phyloP scores from a whole-genome alignment of 176 grass and related monocot genomes.

The Secale cereale region DNA sequence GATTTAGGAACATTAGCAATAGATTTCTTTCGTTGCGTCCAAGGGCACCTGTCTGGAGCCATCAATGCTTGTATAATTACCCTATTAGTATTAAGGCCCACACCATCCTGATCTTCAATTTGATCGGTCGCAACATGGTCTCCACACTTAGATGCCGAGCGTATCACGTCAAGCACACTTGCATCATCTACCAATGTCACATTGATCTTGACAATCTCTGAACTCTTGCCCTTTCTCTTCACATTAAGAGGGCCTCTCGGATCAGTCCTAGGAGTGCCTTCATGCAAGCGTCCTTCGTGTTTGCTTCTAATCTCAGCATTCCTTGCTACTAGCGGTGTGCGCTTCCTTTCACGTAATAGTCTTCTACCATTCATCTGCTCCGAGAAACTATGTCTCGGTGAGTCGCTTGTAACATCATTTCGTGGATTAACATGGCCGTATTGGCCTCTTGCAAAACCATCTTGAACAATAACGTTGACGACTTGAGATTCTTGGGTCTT shows the following conservation, averaged over 20 bases:
- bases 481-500: conserved; percentile 11
- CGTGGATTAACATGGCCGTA: background rate
- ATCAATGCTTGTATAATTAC: conserved; percentile 49
- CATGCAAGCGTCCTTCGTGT: background rate
- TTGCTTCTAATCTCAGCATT: conserved; percentile 4
- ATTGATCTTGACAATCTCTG: background rate
- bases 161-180: background rate
- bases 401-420: conserved; percentile 7
- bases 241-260: background rate
- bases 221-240: conserved; percentile 13
- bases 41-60: conserved; percentile 39
- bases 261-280: background rate
- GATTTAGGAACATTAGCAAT: conserved; percentile 14
- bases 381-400: background rate
- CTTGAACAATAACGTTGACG: background rate
- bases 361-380: conserved; percentile 15
- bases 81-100: conserved; percentile 15
- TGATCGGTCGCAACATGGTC: background rate
- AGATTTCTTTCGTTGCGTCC: conserved; percentile 33
- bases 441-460: conserved; percentile 6
- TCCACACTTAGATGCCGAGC: background rate
- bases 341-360: background rate
- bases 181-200: background rate
- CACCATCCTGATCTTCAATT: conserved; percentile 6
- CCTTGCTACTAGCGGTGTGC: background rate